These are phyloP conservation scores for Talaromyces amestolkiae DNA, from an alignment of 2,329 filamentous ascomycete genomes.

Conservation along the genomic window DNA sequence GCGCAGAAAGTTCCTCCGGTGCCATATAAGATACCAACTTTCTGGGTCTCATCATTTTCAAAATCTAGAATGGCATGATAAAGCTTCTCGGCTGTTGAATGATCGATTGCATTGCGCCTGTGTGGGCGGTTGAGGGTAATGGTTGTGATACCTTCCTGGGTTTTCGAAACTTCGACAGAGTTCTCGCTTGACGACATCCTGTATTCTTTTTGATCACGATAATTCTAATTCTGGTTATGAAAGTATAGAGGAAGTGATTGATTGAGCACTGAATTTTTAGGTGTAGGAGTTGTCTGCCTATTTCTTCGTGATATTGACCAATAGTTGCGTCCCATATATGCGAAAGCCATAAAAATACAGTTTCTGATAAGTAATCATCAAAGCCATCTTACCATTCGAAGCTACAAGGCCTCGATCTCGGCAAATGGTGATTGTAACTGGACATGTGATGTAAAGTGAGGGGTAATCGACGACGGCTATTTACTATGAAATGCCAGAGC, in stretches of 20 bases:
- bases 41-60: conserved; percentile 51
- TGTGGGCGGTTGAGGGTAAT: conserved; percentile 55
- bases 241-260: background rate
- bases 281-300: background rate
- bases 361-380: background rate
- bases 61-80: conserved; percentile 50
- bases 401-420: background rate
- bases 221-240: background rate
- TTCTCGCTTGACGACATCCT: background rate
- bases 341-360: too few relatives aligned
- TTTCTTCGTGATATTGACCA: background rate
- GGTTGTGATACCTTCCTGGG: conserved; percentile 49
- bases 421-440: background rate
- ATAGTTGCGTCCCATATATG: background rate
- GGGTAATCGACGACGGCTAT: background rate
- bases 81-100: conserved; percentile 48
- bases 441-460: background rate
- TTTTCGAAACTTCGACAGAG: conserved; percentile 4
- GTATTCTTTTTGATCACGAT: background rate
- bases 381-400: background rate
- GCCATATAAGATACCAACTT: conserved; percentile 53
- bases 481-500: background rate
- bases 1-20: conserved; percentile 52
- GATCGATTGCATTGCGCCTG: conserved; percentile 54
- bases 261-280: too few relatives aligned